Base-by-base conservation (phyloP, 1,284 basidiomycete species). In the Heterobasidion parviporum region DNA sequence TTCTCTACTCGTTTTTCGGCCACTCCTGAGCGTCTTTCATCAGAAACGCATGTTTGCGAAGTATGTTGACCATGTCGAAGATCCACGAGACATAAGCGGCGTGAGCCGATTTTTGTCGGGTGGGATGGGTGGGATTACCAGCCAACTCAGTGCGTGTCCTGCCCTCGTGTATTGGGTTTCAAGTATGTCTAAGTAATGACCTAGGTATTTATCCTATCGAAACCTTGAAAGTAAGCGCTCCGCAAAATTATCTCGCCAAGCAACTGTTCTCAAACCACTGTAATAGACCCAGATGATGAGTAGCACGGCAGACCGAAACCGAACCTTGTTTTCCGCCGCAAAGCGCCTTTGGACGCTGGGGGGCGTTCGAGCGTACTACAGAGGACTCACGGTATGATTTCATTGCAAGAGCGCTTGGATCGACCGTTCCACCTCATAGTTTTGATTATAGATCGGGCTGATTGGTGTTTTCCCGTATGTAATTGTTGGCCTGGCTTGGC, bases 31-130 rank as follows among this genome's bases (percentile, higher is more conserved):
- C 63, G 38, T 18, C 38, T 45, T 55, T 54, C 26, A 54, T 53
- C 64, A 94, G 82, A 99, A 99, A 87, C 87, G 89, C 9, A 81
- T 93, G 58, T 95, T 99, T 69, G 97, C 96, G 6, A 81, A 85
- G 66, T 90, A 98, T 70, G 89, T 87, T 77, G 96, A 98, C 71
- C 73, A 85, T 54, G 95, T 98, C 2, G 87, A 92, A 6, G 95
- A 99, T 67, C 75, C 88, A 14, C 79, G 92, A 44, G 86, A 98
- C 53, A 94, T 99, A 62, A 94, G 92, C 61, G 94, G 94, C 4
- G 79, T 83, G 34, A 95, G 92, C 67, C 84, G 97, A 14, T 99
- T 99, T 74, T 70, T 99, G 54, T 91, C 94, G 14, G 97, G 97
- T 54, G 97, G 97, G 1, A 81, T 99, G 45, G 97, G 96, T 52